A percentile compares a stretch with the other conserved stretches of the same genome.
phyloP scores from a whole-genome alignment of 805 yeast genomes.

The Candida pseudoglaebosa region DNA sequence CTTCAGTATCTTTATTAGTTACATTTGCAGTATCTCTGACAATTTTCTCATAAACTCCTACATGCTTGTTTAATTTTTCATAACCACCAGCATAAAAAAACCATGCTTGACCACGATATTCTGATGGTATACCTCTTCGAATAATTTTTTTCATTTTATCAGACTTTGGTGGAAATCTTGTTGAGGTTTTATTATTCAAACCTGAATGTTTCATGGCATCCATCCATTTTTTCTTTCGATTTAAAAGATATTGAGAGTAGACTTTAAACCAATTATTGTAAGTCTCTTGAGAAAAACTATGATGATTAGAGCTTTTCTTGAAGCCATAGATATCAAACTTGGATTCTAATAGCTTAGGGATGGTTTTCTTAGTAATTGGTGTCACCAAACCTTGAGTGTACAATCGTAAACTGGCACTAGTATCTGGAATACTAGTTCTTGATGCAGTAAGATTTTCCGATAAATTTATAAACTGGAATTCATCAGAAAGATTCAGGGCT shows the following conservation, averaged over 20 bases:
- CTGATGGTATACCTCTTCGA: slow-evolving; percentile 92
- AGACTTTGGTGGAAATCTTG: slow-evolving; percentile 71
- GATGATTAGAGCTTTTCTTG: slow-evolving; percentile 55
- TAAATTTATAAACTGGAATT: neutral
- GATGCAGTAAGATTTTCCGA: too few relatives aligned
- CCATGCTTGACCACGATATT: slow-evolving; percentile 98
- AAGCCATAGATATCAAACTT: slow-evolving; percentile 80
- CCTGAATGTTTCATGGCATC: slow-evolving; percentile 65
- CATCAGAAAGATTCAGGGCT: neutral
- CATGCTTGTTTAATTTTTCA: slow-evolving; percentile 62
- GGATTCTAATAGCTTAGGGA: slow-evolving; percentile 14
- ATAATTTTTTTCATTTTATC: slow-evolving; percentile 77
- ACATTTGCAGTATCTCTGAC: slow-evolving; percentile 52
- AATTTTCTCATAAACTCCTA: slow-evolving; percentile 70
- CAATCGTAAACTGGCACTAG: too few relatives aligned
- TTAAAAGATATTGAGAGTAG: slow-evolving; percentile 58
- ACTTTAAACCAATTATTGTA: slow-evolving; percentile 74
- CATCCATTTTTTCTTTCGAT: slow-evolving; percentile 78
- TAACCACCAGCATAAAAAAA: slow-evolving; percentile 88
- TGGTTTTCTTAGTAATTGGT: slow-evolving; percentile 2
- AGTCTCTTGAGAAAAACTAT: slow-evolving; percentile 42
- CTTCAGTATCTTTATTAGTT: slow-evolving; percentile 76
- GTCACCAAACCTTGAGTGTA: slow-evolving; percentile 1
- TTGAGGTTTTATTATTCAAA: slow-evolving; percentile 44
- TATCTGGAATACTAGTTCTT: too few relatives aligned